Conservation (phyloP, 495 filamentous ascomycete species). For the Apiosordaria backusii region DNA sequence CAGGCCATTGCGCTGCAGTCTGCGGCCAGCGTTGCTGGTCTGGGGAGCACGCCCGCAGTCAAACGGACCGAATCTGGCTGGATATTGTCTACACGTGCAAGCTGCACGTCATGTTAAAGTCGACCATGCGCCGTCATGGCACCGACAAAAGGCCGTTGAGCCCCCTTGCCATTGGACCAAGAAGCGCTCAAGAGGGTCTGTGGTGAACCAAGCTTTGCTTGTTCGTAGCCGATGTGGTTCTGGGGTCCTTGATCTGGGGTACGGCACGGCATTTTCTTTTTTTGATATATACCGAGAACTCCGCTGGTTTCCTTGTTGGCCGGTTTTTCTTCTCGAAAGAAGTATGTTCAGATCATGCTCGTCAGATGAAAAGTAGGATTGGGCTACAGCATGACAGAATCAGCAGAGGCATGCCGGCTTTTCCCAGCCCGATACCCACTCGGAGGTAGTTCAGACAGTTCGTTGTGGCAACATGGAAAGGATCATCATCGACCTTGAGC, state of each 20-base stretch:
- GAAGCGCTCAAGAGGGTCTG: background rate
- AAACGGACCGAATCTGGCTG: conserved; percentile 11
- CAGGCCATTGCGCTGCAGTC: conserved; percentile 1
- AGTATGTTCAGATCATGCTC: too few relatives aligned
- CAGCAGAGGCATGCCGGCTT: background rate
- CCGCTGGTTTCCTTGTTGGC: too few relatives aligned
- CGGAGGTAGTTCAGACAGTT: too few relatives aligned
- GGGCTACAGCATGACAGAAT: background rate
- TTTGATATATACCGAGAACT: background rate
- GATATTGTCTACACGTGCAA: conserved; percentile 1
- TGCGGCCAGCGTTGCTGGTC: conserved; percentile 3
- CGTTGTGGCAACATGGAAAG: too few relatives aligned
- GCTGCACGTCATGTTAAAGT: conserved; percentile 6
- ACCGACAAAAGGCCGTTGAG: conserved; percentile 2
- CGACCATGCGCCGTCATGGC: background rate
- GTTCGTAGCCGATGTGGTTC: too few relatives aligned
- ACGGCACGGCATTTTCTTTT: too few relatives aligned
- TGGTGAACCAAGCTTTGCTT: background rate
- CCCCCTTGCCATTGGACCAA: background rate
- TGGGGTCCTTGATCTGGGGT: too few relatives aligned
- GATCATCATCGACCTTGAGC: too few relatives aligned
- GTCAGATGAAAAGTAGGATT: background rate
- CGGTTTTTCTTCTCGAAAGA: too few relatives aligned
- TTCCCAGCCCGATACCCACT: too few relatives aligned
- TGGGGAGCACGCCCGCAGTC: background rate